Evolutionary conservation across 495 filamentous ascomycete species (phyloP).

Genomic region (Neurospora terricola): DNA sequence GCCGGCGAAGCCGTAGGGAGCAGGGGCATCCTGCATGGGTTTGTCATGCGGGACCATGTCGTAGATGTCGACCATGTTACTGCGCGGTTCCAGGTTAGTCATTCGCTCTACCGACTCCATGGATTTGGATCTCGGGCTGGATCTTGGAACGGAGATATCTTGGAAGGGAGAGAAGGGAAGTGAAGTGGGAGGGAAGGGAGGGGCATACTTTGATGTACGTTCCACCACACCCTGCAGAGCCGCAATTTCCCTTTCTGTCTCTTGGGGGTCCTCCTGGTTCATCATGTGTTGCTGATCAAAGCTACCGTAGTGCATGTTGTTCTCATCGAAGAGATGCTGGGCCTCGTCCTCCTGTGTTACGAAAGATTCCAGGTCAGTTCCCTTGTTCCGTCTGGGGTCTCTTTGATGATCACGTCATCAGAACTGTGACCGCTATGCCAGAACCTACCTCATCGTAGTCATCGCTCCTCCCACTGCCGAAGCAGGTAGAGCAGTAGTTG

Average conservation of each 20-base stretch:
- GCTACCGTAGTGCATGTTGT: slow-evolving; percentile 42
- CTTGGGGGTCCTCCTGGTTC: slow-evolving; percentile 43
- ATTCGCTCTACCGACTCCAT: slow-evolving; percentile 3
- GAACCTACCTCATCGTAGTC: slow-evolving; percentile 31
- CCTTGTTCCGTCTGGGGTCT: neutral
- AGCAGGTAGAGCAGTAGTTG: slow-evolving; percentile 33
- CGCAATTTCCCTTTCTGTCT: slow-evolving; percentile 48
- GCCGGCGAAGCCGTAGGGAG: slow-evolving; percentile 27
- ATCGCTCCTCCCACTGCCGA: slow-evolving; percentile 31
- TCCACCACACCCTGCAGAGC: slow-evolving; percentile 45
- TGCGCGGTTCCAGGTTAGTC: slow-evolving; percentile 25
- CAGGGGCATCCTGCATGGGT: slow-evolving; percentile 14
- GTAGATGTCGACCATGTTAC: slow-evolving; percentile 50
- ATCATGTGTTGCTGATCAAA: slow-evolving; percentile 41
- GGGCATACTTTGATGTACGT: slow-evolving; percentile 44
- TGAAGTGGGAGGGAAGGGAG: slow-evolving; percentile 1
- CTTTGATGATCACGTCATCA: neutral
- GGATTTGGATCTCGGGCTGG: slow-evolving; percentile 1
- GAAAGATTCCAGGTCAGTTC: slow-evolving; percentile 4
- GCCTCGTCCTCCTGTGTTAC: slow-evolving; percentile 39
- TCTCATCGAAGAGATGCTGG: slow-evolving; percentile 44
- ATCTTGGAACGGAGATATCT: slow-evolving; percentile 1
- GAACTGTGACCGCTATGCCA: neutral
- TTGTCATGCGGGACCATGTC: slow-evolving; percentile 42
- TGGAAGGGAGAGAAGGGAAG: slow-evolving; percentile 3